Percentiles rank a stretch among this genome's conserved stretches.
These are phyloP conservation scores for Hyparrhenia diplandra DNA, from an alignment of 176 grass and related monocot species.

Conservation along the genomic window DNA sequence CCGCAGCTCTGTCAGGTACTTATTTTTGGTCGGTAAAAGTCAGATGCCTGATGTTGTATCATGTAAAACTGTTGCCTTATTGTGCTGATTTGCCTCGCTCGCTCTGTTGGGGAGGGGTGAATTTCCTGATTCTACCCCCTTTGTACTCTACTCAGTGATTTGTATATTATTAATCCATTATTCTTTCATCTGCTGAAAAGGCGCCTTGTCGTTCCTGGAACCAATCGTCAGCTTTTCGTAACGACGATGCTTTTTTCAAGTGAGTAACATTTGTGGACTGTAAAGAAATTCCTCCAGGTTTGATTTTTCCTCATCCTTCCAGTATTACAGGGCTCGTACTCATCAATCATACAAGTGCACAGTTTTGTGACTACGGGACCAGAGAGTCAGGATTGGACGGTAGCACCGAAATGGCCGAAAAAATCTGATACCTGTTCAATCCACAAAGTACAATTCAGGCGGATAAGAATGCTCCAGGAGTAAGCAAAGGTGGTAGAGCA, in stretches of 20 bases:
- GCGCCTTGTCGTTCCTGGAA: too few relatives aligned
- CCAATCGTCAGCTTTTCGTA: too few relatives aligned
- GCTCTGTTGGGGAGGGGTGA: too few relatives aligned
- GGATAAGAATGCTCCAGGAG: constrained; percentile 50
- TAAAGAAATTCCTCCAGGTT: background rate
- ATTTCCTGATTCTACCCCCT: too few relatives aligned
- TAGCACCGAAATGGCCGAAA: constrained; percentile 26
- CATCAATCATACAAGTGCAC: constrained; percentile 12
- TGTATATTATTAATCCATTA: too few relatives aligned
- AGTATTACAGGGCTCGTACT: background rate
- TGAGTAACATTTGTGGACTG: background rate
- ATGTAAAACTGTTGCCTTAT: too few relatives aligned
- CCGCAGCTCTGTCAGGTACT: too few relatives aligned
- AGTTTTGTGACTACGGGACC: background rate
- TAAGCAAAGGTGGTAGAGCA: constrained; percentile 31
- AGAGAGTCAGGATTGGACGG: background rate
- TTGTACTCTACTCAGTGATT: too few relatives aligned
- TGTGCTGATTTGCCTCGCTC: too few relatives aligned
- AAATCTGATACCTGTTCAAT: constrained; percentile 33
- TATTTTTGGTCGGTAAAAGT: too few relatives aligned
- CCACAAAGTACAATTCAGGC: constrained; percentile 28
- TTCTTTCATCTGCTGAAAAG: too few relatives aligned
- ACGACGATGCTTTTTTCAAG: background rate
- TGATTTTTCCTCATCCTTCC: background rate
- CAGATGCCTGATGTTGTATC: too few relatives aligned